Percentiles rank a stretch among this genome's conserved stretches.
Conservation (phyloP, 495 filamentous ascomycete genomes). For the Gamarada debralockiae region DNA sequence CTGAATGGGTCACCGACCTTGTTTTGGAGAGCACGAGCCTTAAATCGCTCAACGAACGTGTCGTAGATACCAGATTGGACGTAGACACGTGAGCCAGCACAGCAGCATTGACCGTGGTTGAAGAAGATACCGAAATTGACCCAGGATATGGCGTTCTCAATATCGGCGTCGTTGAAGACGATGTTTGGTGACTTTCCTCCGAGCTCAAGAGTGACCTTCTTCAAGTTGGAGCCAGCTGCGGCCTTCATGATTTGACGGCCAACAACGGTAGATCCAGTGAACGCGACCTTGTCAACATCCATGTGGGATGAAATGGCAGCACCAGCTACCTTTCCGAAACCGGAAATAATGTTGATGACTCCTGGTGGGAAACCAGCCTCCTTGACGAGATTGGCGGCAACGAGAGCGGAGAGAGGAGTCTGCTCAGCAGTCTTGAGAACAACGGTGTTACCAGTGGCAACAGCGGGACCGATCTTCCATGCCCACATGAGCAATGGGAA, state of each 20-base stretch:
- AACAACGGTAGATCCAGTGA: constrained; percentile 91
- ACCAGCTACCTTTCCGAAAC: constrained; percentile 85
- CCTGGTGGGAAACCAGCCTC: constrained; percentile 96
- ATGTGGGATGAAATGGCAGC: constrained; percentile 92
- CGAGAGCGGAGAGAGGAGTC: constrained; percentile 86
- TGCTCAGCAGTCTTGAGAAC: constrained; percentile 96
- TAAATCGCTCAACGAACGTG: constrained; percentile 86
- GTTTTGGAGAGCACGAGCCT: constrained; percentile 77
- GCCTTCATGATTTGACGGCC: constrained; percentile 95
- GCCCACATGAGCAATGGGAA: constrained; percentile 96
- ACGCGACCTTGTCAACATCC: constrained; percentile 98
- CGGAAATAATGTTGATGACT: constrained; percentile 93
- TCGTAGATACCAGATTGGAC: constrained; percentile 96
- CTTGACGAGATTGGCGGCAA: constrained; percentile 75
- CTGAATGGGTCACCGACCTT: constrained; percentile 91
- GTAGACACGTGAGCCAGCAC: constrained; percentile 91
- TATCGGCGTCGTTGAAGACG: constrained; percentile 91
- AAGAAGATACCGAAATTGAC: constrained; percentile 99
- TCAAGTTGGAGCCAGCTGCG: constrained; percentile 89
- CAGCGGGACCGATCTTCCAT: constrained; percentile 96
- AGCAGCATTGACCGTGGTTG: constrained; percentile 99
- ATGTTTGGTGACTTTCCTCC: constrained; percentile 99
- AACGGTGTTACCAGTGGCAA: constrained; percentile 86
- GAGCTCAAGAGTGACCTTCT: constrained; percentile 99
- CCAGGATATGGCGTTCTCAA: constrained; percentile 95